phyloP scores from a whole-genome alignment of 139 green algal species.

The Limnomonas spitsbergensis region DNA sequence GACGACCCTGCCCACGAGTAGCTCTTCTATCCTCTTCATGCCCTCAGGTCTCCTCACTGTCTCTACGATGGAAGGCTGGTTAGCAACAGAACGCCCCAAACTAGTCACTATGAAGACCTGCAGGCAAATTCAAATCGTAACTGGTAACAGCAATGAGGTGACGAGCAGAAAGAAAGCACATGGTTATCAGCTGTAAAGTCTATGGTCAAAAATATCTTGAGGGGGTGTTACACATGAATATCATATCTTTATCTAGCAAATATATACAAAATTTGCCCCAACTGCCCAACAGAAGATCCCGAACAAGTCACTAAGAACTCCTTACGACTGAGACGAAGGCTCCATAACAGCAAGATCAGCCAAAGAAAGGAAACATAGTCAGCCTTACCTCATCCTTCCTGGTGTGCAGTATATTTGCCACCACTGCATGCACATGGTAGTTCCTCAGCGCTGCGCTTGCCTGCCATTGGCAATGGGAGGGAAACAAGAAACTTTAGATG shows the following conservation, averaged over 20 bases:
- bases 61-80: background rate
- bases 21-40: background rate
- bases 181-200: background rate
- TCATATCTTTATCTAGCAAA: too few relatives aligned
- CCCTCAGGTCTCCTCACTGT: background rate
- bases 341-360: too few relatives aligned
- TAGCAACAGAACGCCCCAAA: background rate
- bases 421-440: conserved; percentile 87
- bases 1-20: background rate
- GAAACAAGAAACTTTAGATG: background rate
- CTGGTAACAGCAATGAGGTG: too few relatives aligned
- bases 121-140: too few relatives aligned
- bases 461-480: conserved; percentile 35
- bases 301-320: too few relatives aligned
- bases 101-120: background rate
- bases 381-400: conserved; percentile 60
- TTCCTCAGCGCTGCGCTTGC: conserved; percentile 53
- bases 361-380: too few relatives aligned
- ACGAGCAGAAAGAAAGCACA: background rate
- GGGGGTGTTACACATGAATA: background rate
- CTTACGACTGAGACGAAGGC: too few relatives aligned
- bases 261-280: too few relatives aligned
- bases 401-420: conserved; percentile 91
- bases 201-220: background rate
- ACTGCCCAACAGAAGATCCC: too few relatives aligned